These are phyloP conservation scores for Chimonanthus salicifolius DNA, from an alignment of 164 flowering plant genomes.

Conservation along the genomic window DNA sequence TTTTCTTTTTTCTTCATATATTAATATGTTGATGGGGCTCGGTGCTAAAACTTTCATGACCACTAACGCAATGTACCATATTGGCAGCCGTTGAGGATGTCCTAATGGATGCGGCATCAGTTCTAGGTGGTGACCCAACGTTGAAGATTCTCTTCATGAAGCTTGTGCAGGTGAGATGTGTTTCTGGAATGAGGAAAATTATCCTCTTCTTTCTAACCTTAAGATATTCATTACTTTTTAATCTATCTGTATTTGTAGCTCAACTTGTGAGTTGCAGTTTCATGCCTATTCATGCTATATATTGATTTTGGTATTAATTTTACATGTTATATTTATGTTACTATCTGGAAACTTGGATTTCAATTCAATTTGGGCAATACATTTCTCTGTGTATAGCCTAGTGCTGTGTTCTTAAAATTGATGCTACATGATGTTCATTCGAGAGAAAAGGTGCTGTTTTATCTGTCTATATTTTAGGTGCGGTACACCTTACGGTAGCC, in stretches of 20 bases:
- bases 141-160: slow-evolving; percentile 81
- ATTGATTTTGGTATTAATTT: background rate
- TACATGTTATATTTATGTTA: background rate
- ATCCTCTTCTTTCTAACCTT: background rate
- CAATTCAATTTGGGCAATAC: no score
- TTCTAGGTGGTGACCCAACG: slow-evolving; percentile 84
- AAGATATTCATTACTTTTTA: background rate
- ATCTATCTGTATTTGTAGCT: background rate
- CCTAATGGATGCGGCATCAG: slow-evolving; percentile 84
- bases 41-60: background rate
- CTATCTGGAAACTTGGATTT: background rate
- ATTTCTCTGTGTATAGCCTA: no score
- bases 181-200: slow-evolving; percentile 3
- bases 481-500: no score
- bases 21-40: background rate
- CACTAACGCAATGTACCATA: slow-evolving; percentile 18
- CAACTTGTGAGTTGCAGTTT: background rate
- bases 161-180: slow-evolving; percentile 65
- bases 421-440: no score
- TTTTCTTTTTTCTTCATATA: background rate
- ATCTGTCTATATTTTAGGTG: no score
- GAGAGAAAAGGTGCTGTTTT: no score
- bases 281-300: background rate
- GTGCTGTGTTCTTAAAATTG: no score
- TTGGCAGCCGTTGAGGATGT: slow-evolving; percentile 88